Evolutionary conservation across 2,329 filamentous ascomycete genomes (phyloP).

Genomic region (Beauveria sp.): DNA sequence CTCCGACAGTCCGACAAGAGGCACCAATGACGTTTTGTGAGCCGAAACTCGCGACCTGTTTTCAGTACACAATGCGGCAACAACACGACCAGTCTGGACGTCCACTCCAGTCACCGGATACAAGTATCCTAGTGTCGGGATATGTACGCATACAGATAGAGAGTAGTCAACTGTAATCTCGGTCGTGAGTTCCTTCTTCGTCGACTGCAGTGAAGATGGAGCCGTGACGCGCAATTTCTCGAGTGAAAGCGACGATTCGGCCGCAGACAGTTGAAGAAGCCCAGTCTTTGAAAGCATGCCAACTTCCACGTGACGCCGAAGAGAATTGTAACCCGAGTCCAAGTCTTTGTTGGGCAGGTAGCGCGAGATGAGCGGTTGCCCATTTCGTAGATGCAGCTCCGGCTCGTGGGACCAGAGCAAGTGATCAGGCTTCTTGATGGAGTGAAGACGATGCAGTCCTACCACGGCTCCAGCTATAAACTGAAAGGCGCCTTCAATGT

Average conservation of each 20-base stretch:
- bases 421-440: background rate
- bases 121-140: background rate
- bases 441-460: background rate
- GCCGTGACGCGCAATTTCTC: background rate
- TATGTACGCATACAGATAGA: background rate
- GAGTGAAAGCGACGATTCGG: background rate
- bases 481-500: background rate
- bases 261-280: background rate
- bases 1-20: background rate
- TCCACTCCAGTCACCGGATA: background rate
- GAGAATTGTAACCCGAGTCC: slow-evolving; percentile 10
- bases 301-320: background rate
- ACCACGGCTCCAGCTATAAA: background rate
- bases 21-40: background rate
- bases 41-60: background rate
- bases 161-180: background rate
- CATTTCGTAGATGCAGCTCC: background rate
- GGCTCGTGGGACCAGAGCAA: background rate
- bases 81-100: background rate
- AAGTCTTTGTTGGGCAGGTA: background rate
- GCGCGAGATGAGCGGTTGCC: background rate
- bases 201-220: background rate
- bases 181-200: background rate
- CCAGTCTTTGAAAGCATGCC: background rate
- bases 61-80: background rate